Base-by-base conservation (phyloP, 2,329 filamentous ascomycete genomes). In the Epichloe sibirici region DNA sequence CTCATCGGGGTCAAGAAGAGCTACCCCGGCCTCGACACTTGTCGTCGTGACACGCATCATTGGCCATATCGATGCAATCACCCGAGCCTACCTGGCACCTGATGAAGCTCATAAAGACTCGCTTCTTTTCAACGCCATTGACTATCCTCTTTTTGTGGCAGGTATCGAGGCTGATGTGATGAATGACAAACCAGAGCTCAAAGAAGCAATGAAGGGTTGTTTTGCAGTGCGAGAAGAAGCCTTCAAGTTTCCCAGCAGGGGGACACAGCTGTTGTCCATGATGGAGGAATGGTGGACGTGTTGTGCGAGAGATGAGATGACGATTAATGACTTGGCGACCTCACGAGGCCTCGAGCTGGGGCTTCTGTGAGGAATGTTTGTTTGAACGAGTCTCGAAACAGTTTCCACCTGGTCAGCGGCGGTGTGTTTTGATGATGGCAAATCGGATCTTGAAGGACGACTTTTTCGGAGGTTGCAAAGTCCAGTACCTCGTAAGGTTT, bases 101-200 rank as follows among this genome's bases (percentile, higher is more conserved):
- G 49, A 39, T 21, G 17, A 2, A 17, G 17, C 31, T 5, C 21
- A 13, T 21, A 21, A n/a, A 9, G 42, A 51, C 42, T 51, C 49
- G 13, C 48, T 51, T 12, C n/a, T 51, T 21, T 51, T 51, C 42
- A 51, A 51, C 23, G 40, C 49, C 15, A 51, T 51, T 35, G 49
- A 51, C 40, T 51, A 51, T 39, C 49, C 49, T 15, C 42, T 51
- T 11, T 45, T 51, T 5, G 31, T 45, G 34, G 49, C 49, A 3
- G 49, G 49, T 15, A 45, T 51, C 13, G 40, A 51, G 15, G 31
- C 42, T 12, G 49, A 45, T 11, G 42, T 51, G 7, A 51, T 51
- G 49, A 45, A 45, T 12, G 39, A 4, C 2, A 45, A 17, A 4
- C 39, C 49, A 3, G 49, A 45, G 49, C 49, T 51, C 21, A 51